Percentiles rank a stretch among this genome's conserved stretches.
Evolutionary conservation across 2,329 filamentous ascomycete genomes (phyloP).

Genomic region (Ceratocystis smalleyi): DNA sequence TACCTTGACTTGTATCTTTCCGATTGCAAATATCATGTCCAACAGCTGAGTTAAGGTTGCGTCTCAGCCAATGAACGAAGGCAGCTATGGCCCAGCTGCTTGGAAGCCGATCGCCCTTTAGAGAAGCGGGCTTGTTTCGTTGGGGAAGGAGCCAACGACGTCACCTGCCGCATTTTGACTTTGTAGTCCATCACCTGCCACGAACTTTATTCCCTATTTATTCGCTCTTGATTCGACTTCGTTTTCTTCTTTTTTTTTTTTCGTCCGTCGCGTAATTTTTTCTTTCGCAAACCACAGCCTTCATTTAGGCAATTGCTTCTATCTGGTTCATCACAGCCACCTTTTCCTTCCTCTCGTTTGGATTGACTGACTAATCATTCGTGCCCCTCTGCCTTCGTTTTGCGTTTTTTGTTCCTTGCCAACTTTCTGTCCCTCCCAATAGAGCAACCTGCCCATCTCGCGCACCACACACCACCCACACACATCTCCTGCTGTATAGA

Average conservation of each 20-base stretch:
- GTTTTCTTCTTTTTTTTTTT: neutral
- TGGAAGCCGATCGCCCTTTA: neutral
- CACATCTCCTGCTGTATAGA: neutral
- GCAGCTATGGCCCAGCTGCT: neutral
- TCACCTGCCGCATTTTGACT: slow-evolving; percentile 10
- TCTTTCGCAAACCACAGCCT: neutral
- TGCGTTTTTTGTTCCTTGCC: neutral
- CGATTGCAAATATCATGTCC: too few relatives aligned
- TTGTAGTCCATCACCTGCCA: too few relatives aligned
- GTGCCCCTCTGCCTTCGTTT: neutral
- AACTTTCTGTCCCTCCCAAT: neutral
- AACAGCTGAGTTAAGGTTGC: neutral
- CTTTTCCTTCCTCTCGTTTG: neutral
- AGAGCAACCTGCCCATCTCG: neutral
- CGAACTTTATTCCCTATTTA: neutral
- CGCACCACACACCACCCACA: neutral
- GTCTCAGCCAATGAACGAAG: neutral
- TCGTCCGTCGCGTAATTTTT: neutral
- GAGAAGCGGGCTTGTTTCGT: neutral
- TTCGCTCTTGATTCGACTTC: neutral
- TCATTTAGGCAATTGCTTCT: neutral
- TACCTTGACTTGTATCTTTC: neutral
- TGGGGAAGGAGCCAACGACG: slow-evolving; percentile 12
- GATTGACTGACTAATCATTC: neutral
- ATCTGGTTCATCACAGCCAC: neutral